Evolutionary conservation across 495 filamentous ascomycete species (phyloP), one percentile per base, ranked within the genome.

Genomic region (Friedmanniomyces endolithicus): DNA sequence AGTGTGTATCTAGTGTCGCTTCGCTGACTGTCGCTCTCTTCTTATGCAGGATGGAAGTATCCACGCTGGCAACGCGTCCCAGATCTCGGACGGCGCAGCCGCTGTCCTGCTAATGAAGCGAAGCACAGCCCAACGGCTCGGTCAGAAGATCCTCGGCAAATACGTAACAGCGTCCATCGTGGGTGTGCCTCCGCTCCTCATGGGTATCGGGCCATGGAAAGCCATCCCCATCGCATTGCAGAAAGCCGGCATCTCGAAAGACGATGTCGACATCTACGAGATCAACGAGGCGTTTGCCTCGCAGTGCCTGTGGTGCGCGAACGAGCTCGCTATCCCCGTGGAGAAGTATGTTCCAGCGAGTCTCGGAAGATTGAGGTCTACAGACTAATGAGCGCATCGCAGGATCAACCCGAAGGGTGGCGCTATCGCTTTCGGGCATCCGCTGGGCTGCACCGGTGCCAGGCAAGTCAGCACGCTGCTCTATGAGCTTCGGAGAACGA

Each of bases 281-380:
- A 97, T 98, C 77, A 98, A 98, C 76, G 92, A 98, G 80, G 92
- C 92, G 8, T 98, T 98, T 68, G 92, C 92, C 16, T 84, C 78
- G 51, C 92, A 98, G 76, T 95, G 88, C 64, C 72, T 98, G 48
- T 96, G 85, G 84, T 98, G 94, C 72, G 76, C 83, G 45, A 83
- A 88, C 64, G 86, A 95, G 76, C 81, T 98, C 17, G 85, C 84
- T 25, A 64, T 98, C 44, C 85, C 87, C 57, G 52, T 70, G 60
- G 76, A 79, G 59, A 94, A 95, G 78, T 78, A 97, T 33, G 53
- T 37, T 33, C 48, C 20, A 11, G 17, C 9, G 3, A 31, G 9
- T 12, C 31, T 9, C 17, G 16, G 2, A 22, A 47, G 39, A 43
- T 3, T 6, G 12, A 29, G 19, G 12, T 22, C 20, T 22, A 20